A percentile compares a stretch with the other conserved stretches of the same genome.
Conservation (phyloP, 768 basidiomycete species). For the Mycena sanguinolenta region DNA sequence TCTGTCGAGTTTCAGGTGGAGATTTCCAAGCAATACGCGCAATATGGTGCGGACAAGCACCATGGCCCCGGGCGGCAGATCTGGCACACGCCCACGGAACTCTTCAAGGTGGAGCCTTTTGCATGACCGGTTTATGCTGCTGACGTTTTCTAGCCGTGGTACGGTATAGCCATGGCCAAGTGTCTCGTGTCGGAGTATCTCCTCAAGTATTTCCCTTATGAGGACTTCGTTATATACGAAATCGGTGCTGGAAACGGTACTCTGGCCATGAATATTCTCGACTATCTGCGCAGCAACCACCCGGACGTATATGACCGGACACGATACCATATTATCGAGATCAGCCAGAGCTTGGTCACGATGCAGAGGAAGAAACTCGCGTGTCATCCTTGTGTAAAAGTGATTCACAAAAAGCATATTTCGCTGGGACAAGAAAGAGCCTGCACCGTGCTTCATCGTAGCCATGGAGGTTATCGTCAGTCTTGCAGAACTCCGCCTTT, state of each 20-base stretch:
- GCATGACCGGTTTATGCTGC: constrained; percentile 15
- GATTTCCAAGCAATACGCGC: constrained; percentile 81
- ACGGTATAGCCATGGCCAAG: constrained; percentile 90
- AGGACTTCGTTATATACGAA: constrained; percentile 96
- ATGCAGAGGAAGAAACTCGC: constrained; percentile 79
- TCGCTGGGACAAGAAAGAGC: constrained; percentile 81
- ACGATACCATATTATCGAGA: constrained; percentile 95
- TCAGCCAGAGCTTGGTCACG: constrained; percentile 82
- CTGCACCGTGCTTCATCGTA: constrained; percentile 91
- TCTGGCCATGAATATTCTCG: constrained; percentile 88
- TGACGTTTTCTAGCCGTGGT: constrained; percentile 81
- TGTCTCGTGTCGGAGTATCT: constrained; percentile 94
- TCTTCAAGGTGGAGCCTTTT: constrained; percentile 83
- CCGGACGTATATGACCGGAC: constrained; percentile 96
- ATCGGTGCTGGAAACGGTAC: constrained; percentile 99
- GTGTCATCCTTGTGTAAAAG: constrained; percentile 74
- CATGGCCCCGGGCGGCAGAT: constrained; percentile 88
- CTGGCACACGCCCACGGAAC: constrained; percentile 98
- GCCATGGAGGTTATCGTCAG: constrained; percentile 96
- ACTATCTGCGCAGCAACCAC: constrained; percentile 80
- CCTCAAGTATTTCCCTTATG: constrained; percentile 94
- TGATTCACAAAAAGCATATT: constrained; percentile 88
- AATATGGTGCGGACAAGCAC: constrained; percentile 71
- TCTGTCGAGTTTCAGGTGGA: constrained; percentile 84
- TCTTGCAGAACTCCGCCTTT: constrained; percentile 31